A percentile compares a stretch with the other conserved stretches of the same genome.
phyloP scores from a whole-genome alignment of 2,329 filamentous ascomycete species.

The Fusarium vanettenii region DNA sequence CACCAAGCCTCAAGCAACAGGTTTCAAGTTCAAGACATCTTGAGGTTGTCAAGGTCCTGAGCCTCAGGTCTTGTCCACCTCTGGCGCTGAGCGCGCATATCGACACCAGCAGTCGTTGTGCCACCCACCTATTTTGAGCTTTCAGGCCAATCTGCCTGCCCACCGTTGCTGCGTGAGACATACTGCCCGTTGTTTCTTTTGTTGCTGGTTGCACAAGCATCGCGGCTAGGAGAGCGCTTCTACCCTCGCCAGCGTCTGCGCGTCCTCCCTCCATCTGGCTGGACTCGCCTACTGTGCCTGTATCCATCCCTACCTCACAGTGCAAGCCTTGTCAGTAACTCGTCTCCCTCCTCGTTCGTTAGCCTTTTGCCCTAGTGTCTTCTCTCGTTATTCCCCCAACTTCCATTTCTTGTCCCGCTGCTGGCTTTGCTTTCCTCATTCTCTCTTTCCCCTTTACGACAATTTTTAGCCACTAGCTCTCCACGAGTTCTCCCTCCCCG shows the following conservation, averaged over 20 bases:
- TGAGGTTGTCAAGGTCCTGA: neutral
- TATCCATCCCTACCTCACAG: slow-evolving; percentile 24
- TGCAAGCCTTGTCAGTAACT: slow-evolving; percentile 33
- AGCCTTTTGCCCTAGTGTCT: slow-evolving; percentile 15
- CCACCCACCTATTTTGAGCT: neutral
- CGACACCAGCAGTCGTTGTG: neutral
- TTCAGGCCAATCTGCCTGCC: neutral
- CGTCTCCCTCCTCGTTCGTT: slow-evolving; percentile 32
- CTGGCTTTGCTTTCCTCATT: slow-evolving; percentile 9
- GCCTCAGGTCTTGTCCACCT: neutral
- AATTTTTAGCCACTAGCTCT: slow-evolving; percentile 25
- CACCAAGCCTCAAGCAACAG: slow-evolving; percentile 28
- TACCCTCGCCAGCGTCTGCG: slow-evolving; percentile 21
- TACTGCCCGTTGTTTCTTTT: neutral
- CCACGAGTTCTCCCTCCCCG: slow-evolving; percentile 37
- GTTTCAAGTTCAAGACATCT: slow-evolving; percentile 15
- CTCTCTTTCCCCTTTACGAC: slow-evolving; percentile 3
- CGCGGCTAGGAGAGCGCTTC: slow-evolving; percentile 17
- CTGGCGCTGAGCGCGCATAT: neutral
- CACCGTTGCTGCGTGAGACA: slow-evolving; percentile 10
- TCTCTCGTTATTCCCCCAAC: slow-evolving; percentile 24
- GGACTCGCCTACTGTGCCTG: slow-evolving; percentile 26
- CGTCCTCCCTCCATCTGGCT: slow-evolving; percentile 23
- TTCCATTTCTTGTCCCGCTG: slow-evolving; percentile 6
- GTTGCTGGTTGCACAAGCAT: slow-evolving; percentile 10